Evolutionary conservation across 2,329 filamentous ascomycete genomes (phyloP), one percentile per base, ranked within the genome.

Genomic region (Pseudogymnoascus sp.): DNA sequence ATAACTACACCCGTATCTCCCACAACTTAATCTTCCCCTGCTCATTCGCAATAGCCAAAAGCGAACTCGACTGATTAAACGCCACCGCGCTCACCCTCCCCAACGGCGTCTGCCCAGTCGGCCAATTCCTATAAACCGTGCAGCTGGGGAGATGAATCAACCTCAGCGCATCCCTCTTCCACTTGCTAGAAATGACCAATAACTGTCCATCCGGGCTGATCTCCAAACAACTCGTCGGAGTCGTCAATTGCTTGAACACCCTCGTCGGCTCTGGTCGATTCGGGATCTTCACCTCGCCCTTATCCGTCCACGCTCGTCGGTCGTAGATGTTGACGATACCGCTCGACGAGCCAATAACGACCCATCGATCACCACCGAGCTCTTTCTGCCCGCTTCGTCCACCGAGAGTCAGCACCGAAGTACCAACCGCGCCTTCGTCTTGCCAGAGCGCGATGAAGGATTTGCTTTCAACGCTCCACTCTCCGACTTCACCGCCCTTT

Each of bases 81-180:
- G 89, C 87, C 65, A 92, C 84, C 0, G 86, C 81, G 1, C 90
- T 90, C 68, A 97, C 87, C 64, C 91, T 83, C 0, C 95, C 95
- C 65, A 99, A 77, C 0, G 93, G 92, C 63, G 95, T 99, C 74
- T 89, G 88, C 67, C 87, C 85, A 62, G 93, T 99, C 23, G 95
- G 95, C 95, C 95, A 99, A 76, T 99, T 99, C 71, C 88, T 87
- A 81, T 95, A 99, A 18, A 97, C 91, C 1, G 92, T 96, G 75
- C 92, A 96, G 69, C 85, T 93, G 0, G 93, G 93, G 68, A 99
- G 78, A 75, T 99, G 95, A 34, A 93, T 91, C 68, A 99, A 78
- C 71, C 89, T 83, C 74, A 99, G 77, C 0, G 93, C 91, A 76
- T 97, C 92, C 73, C 88, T 88, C 82, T 96, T 96, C 82, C 89